A percentile compares a stretch with the other conserved stretches of the same genome.
These are phyloP conservation scores for Panus rudis DNA, from an alignment of 768 basidiomycete genomes.

Conservation along the genomic window DNA sequence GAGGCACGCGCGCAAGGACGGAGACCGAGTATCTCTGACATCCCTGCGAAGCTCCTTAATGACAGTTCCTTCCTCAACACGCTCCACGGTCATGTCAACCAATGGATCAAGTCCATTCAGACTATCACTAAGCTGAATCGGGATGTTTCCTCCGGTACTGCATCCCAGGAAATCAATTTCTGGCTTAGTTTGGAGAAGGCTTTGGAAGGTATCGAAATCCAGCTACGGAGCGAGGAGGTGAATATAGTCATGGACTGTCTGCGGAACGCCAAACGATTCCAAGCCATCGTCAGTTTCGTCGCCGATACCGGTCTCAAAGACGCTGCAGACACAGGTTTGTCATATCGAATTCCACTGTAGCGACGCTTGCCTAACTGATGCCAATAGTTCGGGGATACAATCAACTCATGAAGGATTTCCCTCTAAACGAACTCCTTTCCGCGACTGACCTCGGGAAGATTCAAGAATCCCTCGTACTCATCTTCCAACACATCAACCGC, in stretches of 20 bases:
- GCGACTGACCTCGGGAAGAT: slow-evolving; percentile 96
- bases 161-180: slow-evolving; percentile 98
- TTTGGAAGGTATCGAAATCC: slow-evolving; percentile 86
- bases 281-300: slow-evolving; percentile 95
- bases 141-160: slow-evolving; percentile 90
- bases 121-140: slow-evolving; percentile 92
- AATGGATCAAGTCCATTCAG: slow-evolving; percentile 98
- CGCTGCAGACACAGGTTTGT: slow-evolving; percentile 78
- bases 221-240: slow-evolving; percentile 88
- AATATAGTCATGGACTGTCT: slow-evolving; percentile 90
- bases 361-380: neutral
- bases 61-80: slow-evolving; percentile 92
- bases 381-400: slow-evolving; percentile 91
- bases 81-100: slow-evolving; percentile 88
- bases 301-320: slow-evolving; percentile 96
- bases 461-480: slow-evolving; percentile 78
- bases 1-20: slow-evolving; percentile 49
- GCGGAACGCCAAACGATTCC: slow-evolving; percentile 93
- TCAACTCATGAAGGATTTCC: slow-evolving; percentile 98
- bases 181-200: slow-evolving; percentile 95
- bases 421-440: slow-evolving; percentile 91
- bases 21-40: slow-evolving; percentile 70
- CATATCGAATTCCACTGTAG: neutral
- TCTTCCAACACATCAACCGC: slow-evolving; percentile 92
- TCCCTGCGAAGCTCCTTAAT: slow-evolving; percentile 64